phyloP scores from a whole-genome alignment of 176 grass and related monocot species.

The Paspalum notatum region DNA sequence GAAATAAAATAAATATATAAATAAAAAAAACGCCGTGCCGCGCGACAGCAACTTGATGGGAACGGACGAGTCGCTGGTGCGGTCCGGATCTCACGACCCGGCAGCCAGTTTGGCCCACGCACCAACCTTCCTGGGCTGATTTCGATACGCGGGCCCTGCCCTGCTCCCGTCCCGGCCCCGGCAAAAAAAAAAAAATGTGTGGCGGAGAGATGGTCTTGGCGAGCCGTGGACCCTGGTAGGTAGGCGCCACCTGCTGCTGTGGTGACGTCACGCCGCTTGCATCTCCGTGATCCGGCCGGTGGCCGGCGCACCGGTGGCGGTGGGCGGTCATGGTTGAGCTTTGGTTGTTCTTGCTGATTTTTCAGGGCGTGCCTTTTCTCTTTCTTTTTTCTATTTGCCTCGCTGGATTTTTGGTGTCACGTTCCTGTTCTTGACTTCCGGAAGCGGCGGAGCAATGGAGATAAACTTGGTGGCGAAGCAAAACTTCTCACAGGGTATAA shows the following conservation, averaged over 20 bases:
- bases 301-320: neutral
- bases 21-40: too few relatives aligned
- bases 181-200: neutral
- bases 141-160: conserved; percentile 23
- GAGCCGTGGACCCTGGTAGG: neutral
- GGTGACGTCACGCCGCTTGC: conserved; percentile 15
- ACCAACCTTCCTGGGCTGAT: conserved; percentile 27
- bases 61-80: neutral
- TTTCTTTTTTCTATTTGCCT: too few relatives aligned
- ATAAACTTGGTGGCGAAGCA: neutral
- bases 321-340: neutral
- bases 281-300: neutral
- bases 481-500: neutral
- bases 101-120: neutral
- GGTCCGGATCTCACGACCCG: neutral
- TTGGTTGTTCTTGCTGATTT: neutral
- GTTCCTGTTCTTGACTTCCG: neutral
- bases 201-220: neutral
- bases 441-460: neutral
- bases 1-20: too few relatives aligned
- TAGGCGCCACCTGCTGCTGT: conserved; percentile 21
- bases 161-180: too few relatives aligned
- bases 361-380: neutral
- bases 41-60: neutral
- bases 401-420: neutral